phyloP scores from a whole-genome alignment of 805 yeast genomes.

The Teunomyces atbi region DNA sequence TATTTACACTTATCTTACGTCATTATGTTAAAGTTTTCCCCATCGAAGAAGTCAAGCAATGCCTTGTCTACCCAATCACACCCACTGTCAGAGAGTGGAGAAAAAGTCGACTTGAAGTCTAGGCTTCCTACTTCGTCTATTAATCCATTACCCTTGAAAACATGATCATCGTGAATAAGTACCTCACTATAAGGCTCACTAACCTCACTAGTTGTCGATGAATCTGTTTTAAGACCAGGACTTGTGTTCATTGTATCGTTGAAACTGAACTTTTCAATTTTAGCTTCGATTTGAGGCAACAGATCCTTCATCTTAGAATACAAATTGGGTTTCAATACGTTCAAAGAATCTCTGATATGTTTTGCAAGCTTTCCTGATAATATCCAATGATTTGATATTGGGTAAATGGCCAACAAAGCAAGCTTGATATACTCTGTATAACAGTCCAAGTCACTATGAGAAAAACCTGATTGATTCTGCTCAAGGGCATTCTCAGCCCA shows the following conservation, averaged over 20 bases:
- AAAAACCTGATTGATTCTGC: constrained; percentile 1
- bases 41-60: constrained; percentile 8
- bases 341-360: constrained; percentile 46
- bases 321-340: constrained; percentile 42
- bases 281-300: constrained; percentile 19
- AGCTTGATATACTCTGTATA: constrained; percentile 50
- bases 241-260: neutral
- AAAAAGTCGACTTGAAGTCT: neutral
- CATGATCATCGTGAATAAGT: neutral
- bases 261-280: constrained; percentile 2
- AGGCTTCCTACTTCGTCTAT: neutral
- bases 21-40: neutral
- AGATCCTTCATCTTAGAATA: constrained; percentile 35
- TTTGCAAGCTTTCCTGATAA: constrained; percentile 46
- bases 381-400: constrained; percentile 52
- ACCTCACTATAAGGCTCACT: neutral
- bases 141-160: neutral
- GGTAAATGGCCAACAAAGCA: constrained; percentile 47
- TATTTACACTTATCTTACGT: neutral
- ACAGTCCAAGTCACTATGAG: constrained; percentile 30
- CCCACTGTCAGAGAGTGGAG: constrained; percentile 44
- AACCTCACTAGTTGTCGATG: neutral
- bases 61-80: constrained; percentile 57
- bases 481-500: constrained; percentile 39
- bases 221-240: neutral